phyloP scores from a whole-genome alignment of 2,329 filamentous ascomycete genomes.

The Trichoderma oligosporum region DNA sequence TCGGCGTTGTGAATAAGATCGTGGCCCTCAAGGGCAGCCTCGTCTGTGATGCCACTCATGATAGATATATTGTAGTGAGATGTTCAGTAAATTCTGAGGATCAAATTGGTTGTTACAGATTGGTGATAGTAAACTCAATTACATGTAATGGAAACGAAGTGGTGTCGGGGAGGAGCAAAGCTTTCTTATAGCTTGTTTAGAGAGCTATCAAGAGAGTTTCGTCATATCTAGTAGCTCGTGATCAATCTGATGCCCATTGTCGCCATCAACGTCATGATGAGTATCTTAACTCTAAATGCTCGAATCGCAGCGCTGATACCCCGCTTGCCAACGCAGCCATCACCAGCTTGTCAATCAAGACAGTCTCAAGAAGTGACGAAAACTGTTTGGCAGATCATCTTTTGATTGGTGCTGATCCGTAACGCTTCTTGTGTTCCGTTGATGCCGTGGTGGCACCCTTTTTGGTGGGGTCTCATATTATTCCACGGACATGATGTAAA shows the following conservation, averaged over 20 bases:
- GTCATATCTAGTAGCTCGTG: slow-evolving; percentile 7
- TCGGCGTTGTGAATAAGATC: slow-evolving; percentile 36
- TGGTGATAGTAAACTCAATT: background rate
- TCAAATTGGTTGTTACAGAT: background rate
- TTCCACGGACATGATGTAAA: background rate
- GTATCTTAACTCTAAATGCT: slow-evolving; percentile 3
- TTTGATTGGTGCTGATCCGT: slow-evolving; percentile 6
- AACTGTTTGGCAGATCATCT: background rate
- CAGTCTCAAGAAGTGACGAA: slow-evolving; percentile 1
- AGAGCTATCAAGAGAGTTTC: slow-evolving; percentile 5
- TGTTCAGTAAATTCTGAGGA: background rate
- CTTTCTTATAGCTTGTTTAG: slow-evolving; percentile 14
- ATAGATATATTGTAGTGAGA: background rate
- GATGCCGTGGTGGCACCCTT: background rate
- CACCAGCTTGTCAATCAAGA: slow-evolving; percentile 12
- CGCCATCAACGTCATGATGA: slow-evolving; percentile 18
- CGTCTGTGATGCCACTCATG: slow-evolving; percentile 29
- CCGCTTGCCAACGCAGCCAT: slow-evolving; percentile 17
- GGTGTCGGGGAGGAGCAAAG: background rate
- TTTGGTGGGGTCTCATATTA: background rate
- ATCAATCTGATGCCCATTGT: background rate
- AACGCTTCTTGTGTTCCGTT: slow-evolving; percentile 3
- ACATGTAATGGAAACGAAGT: no score
- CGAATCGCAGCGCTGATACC: slow-evolving; percentile 11
- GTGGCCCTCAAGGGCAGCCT: slow-evolving; percentile 32